These are phyloP conservation scores for Asterochloris erici DNA, from an alignment of 139 green algal species.

Conservation along the genomic window DNA sequence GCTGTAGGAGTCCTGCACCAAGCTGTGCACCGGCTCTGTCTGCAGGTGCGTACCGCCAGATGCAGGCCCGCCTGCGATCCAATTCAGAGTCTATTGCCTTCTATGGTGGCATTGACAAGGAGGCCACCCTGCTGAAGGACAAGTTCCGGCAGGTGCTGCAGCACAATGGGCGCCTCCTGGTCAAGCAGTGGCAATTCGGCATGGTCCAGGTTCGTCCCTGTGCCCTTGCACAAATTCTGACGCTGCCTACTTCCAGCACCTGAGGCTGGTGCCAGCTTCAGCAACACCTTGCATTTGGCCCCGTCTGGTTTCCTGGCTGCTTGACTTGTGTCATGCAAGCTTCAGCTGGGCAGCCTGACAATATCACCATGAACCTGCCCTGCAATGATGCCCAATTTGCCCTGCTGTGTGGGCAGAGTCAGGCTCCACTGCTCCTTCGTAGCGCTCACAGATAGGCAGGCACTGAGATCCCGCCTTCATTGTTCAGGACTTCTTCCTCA, in stretches of 20 bases:
- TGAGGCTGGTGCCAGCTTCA: neutral
- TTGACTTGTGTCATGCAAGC: too few species aligned
- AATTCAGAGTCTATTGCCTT: slow-evolving; percentile 61
- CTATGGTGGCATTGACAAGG: slow-evolving; percentile 49
- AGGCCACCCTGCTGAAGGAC: slow-evolving; percentile 34
- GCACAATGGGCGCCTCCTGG: slow-evolving; percentile 41
- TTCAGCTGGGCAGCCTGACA: neutral
- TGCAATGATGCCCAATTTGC: neutral
- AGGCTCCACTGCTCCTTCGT: neutral
- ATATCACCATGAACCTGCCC: neutral
- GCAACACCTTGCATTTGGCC: neutral
- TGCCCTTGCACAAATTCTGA: neutral
- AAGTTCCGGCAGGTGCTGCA: slow-evolving; percentile 36
- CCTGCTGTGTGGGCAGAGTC: too few species aligned
- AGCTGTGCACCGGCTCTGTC: neutral
- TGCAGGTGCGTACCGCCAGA: slow-evolving; percentile 34
- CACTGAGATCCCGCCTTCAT: neutral
- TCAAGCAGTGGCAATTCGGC: slow-evolving; percentile 60
- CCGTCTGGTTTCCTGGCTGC: too few species aligned
- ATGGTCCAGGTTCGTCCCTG: slow-evolving; percentile 55
- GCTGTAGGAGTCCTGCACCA: too few species aligned
- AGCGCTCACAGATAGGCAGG: neutral
- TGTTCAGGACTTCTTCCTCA: slow-evolving; percentile 69
- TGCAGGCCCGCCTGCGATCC: slow-evolving; percentile 45
- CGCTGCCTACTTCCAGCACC: neutral